Base-by-base conservation (phyloP, 768 basidiomycete species). In the Boletus insuetus region DNA sequence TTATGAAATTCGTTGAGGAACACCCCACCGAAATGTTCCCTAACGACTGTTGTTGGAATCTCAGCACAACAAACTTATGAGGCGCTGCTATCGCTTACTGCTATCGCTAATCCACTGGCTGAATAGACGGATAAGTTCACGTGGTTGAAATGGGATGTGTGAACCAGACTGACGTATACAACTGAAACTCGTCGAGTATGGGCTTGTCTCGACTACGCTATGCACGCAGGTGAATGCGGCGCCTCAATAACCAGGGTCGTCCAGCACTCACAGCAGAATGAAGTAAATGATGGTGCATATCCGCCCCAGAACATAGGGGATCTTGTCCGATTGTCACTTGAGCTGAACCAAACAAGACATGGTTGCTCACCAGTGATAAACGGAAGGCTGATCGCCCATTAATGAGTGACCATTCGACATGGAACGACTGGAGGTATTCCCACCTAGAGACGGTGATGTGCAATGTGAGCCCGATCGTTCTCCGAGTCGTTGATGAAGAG, bases 241-340 rank as follows among this genome's bases (percentile, higher is more conserved):
- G 37, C 29, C 13, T 35, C 32, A 26, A 17, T 16, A 7, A 31
- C 5, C 26, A 41, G 16, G 6, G 20, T 12, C 6, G 12, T 2
- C 26, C 24, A 8, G 17, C n/a, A 47, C 60, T 56, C 37, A 69
- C 66, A 51, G 24, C 1, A 56, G 1, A 40, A 53, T 9, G 38
- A 68, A 31, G 19, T n/a, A 55, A 20, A 51, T 0, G n/a, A 68
- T 26, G 44, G 60, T 46, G 26, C 10, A 39, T 6, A 16, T 17
- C 26, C 68, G 58, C 9, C 63, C 68, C 17, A 55, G 9, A 17
- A 68, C 5, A 32, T 69, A 68, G 12, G 67, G 58, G 37, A 68
- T 31, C 67, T 68, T 42, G 2, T 9, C 32, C 34, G 10, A 40
- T 2, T 6, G 14, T 55, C 31, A 39, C n/a, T 35, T 4, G 12